Evolutionary conservation across 805 yeast species (phyloP), one percentile per base, ranked within the genome.

Genomic region (Phaffomyces opuntiae): DNA sequence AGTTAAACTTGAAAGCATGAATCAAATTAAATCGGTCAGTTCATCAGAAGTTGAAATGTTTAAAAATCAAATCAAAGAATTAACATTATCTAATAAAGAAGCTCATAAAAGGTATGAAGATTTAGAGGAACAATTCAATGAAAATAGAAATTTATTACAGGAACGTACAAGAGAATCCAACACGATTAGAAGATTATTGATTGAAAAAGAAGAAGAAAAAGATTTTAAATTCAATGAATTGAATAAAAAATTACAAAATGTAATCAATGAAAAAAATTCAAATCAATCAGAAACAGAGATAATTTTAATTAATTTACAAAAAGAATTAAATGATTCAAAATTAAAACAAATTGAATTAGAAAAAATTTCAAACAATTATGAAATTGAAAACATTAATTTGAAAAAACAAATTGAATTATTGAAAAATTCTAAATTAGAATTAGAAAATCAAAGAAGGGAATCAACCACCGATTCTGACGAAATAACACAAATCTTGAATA

Each of bases 111-210:
- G 77, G 50, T 69, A 77, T 21, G 89, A 85, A 46, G 75, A 79
- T 2, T 61, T 90, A 27, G 89, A 86, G 53, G 96, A 88, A 46
- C 96, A 90, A 57, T 65, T 91, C n/a, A 68, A 75, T 11, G 97
- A 90, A 47, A 69, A 86, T 5, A 75, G 87, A 45, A 74, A 77
- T 31, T 70, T 81, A 62, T 64, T 90, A 3, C 93, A 83, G 57
- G 96, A 89, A 56, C 76, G 95, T 49, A 79, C 86, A 0, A 71
- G 90, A 42, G 98, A 91, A 63, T 73, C 87, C 0, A 70, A 81
- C 1, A 80, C 87, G 0, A 77, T 89, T 64, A 73, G 95, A 53
- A 69, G 85, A 48, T 61, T 87, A 35, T 58, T 90, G 27, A 62
- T 77, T 39, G 96, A 87, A 39, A 73, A 77, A 7, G 91, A 89